These are phyloP conservation scores for Candida sp. DNA, from an alignment of 1,139 yeast species.

Conservation along the genomic window DNA sequence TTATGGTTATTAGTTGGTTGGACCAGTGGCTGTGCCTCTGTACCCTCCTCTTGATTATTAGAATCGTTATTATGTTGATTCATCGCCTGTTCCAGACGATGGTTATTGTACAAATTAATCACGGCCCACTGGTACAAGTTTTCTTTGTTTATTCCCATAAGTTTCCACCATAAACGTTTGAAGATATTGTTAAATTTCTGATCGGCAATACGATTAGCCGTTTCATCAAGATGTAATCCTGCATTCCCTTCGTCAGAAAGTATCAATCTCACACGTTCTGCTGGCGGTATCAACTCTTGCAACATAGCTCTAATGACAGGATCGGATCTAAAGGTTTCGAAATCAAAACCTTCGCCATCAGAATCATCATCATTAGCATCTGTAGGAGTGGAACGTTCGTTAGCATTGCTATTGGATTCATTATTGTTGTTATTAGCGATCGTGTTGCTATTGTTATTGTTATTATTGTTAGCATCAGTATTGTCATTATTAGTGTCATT, in stretches of 20 bases:
- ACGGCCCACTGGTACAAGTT: slow-evolving; percentile 55
- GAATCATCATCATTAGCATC: slow-evolving; percentile 13
- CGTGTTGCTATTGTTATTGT: slow-evolving; percentile 8
- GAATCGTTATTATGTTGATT: not conserved
- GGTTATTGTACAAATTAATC: slow-evolving; percentile 29
- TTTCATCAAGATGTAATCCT: slow-evolving; percentile 35
- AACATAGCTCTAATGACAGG: slow-evolving; percentile 37
- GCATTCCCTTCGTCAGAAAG: slow-evolving; percentile 23
- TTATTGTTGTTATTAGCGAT: slow-evolving; percentile 16
- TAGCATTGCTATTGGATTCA: slow-evolving; percentile 5
- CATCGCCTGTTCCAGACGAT: slow-evolving; percentile 8
- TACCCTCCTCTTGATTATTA: not conserved
- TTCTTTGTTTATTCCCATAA: slow-evolving; percentile 49
- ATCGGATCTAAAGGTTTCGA: slow-evolving; percentile 39
- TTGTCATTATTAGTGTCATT: slow-evolving; percentile 3
- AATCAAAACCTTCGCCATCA: slow-evolving; percentile 30
- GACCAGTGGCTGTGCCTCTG: not conserved
- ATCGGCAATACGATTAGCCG: slow-evolving; percentile 37
- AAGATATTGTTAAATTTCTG: slow-evolving; percentile 30
- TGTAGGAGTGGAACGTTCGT: no score
- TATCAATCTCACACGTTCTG: slow-evolving; percentile 36
- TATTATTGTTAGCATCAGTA: slow-evolving; percentile 11
- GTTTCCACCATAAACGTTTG: slow-evolving; percentile 45
- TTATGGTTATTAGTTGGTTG: not conserved
- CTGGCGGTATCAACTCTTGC: slow-evolving; percentile 38